These are phyloP conservation scores for Allantophomopsis cytisporea DNA, from an alignment of 2,329 filamentous ascomycete genomes.

Conservation along the genomic window DNA sequence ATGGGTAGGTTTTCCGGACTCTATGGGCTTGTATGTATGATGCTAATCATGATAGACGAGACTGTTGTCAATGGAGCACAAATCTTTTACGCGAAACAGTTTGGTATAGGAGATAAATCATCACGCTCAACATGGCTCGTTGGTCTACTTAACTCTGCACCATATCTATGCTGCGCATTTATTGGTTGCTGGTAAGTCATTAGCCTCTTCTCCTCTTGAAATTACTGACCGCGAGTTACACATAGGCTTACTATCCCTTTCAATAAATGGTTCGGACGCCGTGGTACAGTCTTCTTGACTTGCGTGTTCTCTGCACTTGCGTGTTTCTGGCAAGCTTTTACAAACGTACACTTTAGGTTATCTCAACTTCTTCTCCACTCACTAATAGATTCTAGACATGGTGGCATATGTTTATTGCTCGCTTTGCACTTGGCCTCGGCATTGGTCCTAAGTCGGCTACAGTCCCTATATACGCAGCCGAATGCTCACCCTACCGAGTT, in stretches of 20 bases:
- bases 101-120: constrained; percentile 40
- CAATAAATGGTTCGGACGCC: constrained; percentile 55
- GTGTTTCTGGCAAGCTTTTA: constrained; percentile 35
- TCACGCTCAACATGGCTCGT: constrained; percentile 39
- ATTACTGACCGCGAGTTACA: too few relatives aligned
- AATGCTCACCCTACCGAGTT: constrained; percentile 48
- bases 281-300: constrained; percentile 58
- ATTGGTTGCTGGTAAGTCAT: constrained; percentile 47
- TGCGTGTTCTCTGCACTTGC: constrained; percentile 45
- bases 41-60: constrained; percentile 31
- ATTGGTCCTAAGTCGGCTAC: constrained; percentile 61
- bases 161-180: constrained; percentile 53
- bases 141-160: constrained; percentile 46
- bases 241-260: constrained; percentile 47
- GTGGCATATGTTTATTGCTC: constrained; percentile 60
- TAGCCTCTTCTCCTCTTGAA: too few relatives aligned
- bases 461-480: constrained; percentile 56
- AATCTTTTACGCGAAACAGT: constrained; percentile 46
- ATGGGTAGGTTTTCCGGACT: constrained; percentile 31
- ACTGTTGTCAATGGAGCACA: constrained; percentile 59
- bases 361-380: too few relatives aligned
- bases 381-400: constrained; percentile 22
- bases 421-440: constrained; percentile 56
- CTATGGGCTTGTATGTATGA: constrained; percentile 7
- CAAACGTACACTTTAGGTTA: constrained; percentile 19